phyloP scores from a whole-genome alignment of 2,329 filamentous ascomycete genomes.

The Fusarium mexicanum region DNA sequence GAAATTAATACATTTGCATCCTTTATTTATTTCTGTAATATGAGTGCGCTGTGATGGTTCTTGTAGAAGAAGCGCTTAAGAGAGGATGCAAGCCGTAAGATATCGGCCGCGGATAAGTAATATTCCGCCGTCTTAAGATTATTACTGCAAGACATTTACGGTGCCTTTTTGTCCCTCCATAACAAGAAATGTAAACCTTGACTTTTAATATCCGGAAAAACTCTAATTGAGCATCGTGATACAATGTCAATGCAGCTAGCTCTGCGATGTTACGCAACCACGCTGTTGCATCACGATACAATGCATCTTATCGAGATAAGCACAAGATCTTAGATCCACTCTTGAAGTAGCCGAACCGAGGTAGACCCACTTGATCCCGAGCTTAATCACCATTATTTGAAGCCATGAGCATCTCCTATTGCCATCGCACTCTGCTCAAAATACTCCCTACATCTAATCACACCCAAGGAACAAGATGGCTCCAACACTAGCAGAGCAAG shows the following conservation, averaged over 20 bases:
- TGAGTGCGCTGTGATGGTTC: not conserved
- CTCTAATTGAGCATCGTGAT: not conserved
- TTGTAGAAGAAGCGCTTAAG: not conserved
- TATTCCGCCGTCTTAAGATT: not conserved
- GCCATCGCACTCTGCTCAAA: not conserved
- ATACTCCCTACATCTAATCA: not conserved
- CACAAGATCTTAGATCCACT: not conserved
- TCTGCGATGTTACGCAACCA: not conserved
- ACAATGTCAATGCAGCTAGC: not conserved
- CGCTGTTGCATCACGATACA: not conserved
- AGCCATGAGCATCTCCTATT: not conserved
- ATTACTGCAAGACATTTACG: fast-evolving
- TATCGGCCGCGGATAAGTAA: not conserved
- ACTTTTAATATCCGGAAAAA: fast-evolving
- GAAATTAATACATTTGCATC: fast-evolving
- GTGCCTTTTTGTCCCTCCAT: too few species aligned
- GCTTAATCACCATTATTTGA: not conserved
- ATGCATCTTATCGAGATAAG: not conserved
- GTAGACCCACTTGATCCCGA: constrained; percentile 3
- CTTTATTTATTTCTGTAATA: too few species aligned
- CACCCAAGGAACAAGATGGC: constrained; percentile 1
- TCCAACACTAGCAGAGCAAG: constrained; percentile 24
- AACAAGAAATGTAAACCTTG: not conserved
- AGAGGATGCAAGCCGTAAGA: fast-evolving
- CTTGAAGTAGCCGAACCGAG: not conserved